Conservation (phyloP, 345 rosid genomes). For the Sapria himalayana region DNA sequence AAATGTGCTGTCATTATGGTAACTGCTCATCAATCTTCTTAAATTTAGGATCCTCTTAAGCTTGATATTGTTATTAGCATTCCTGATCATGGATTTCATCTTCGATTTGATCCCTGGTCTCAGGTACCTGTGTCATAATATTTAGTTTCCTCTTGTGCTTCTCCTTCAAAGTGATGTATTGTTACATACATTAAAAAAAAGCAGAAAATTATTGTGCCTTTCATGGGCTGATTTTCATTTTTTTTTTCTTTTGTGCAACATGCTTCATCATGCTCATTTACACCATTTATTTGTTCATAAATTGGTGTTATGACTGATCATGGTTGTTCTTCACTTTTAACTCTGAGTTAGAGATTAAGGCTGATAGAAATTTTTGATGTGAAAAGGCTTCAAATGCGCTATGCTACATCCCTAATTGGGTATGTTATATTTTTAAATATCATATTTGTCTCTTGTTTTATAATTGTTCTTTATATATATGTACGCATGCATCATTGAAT, state of each 20-base stretch:
- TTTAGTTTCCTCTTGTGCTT: too few species aligned
- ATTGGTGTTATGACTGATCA: too few species aligned
- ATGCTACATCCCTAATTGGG: conserved; percentile 72
- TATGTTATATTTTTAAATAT: conserved; percentile 13
- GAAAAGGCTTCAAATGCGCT: conserved; percentile 88
- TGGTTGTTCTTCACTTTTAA: conserved; percentile 10
- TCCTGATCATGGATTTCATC: conserved; percentile 96
- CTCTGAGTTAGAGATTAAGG: conserved; percentile 51
- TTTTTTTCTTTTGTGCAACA: neutral
- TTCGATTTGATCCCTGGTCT: conserved; percentile 97
- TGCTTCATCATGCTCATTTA: neutral
- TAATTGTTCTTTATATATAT: neutral
- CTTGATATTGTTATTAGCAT: conserved; percentile 82
- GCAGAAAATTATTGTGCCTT: neutral
- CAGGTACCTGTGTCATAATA: too few species aligned
- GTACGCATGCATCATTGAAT: too few species aligned
- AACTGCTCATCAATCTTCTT: conserved; percentile 6
- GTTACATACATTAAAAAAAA: too few species aligned
- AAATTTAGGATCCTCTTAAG: conserved; percentile 61
- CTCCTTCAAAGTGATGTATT: too few species aligned
- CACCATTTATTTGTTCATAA: conserved; percentile 2
- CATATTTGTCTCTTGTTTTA: neutral
- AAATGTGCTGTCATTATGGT: neutral
- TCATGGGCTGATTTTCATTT: neutral
- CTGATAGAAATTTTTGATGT: conserved; percentile 75